Base-by-base conservation (phyloP, 305 asterid genomes). In the Rubia occidens region DNA sequence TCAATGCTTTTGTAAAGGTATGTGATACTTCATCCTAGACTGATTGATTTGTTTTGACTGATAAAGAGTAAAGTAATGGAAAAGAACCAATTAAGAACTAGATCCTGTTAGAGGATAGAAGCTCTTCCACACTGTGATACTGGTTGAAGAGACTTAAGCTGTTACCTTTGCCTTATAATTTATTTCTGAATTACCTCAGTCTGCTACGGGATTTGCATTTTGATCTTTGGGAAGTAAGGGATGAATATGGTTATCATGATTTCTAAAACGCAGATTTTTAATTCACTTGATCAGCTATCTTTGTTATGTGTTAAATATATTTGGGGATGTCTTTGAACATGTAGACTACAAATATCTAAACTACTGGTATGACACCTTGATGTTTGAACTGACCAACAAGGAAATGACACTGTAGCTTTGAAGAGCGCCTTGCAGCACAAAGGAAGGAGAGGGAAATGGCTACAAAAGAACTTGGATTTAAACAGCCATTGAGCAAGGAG, bases 361-460 rank as follows among this genome's bases (percentile, higher is more conserved):
- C 39, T 70, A 56, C 44, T 64, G 11, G 0, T n/a, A 0, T 8
- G 42, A 66, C 40, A 51, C 17, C 71, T 71, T 68, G 59, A 32
- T 42, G 54, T 62, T 61, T 26, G 15, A 53, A 6, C 45, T 37
- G 3, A 51, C 76, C 69, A 64, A 68, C 44, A 44, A 47, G 53
- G 75, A 72, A 51, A 62, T 68, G 63, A 71, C 55, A 66, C 78
- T 79, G 81, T 85, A 93, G 98, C 86, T 93, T 93, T 49, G 98
- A 93, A 82, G 96, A 90, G 79, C 90, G 98, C 54, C 97, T 93
- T 73, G 96, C 85, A 21, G 89, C 86, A 55, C 96, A 93, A 78
- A 86, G 95, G 78, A 86, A 58, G 81, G 98, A 93, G 75, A 84
- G 89, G 76, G 97, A 93, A 82, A 73, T 79, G 86, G 88, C 87